Conservation (phyloP, 805 yeast genomes). For the Pichia californica region DNA sequence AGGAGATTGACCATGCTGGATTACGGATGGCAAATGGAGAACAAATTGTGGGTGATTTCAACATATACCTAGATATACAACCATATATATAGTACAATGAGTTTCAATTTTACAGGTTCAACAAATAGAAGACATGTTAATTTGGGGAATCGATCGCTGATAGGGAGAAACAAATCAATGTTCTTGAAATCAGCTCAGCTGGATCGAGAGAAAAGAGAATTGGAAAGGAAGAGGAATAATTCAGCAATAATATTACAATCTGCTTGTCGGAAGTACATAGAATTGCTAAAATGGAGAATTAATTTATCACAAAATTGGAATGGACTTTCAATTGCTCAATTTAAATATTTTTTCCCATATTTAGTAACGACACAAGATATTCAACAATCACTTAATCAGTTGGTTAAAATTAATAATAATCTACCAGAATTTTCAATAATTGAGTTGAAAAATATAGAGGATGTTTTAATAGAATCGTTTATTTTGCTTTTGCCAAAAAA, state of each 20-base stretch:
- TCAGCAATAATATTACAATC: constrained; percentile 49
- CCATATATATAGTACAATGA: constrained; percentile 4
- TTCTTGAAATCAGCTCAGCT: constrained; percentile 57
- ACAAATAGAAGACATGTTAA: constrained; percentile 41
- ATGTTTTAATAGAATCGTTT: background rate
- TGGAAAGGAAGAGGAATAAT: constrained; percentile 39
- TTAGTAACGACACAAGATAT: constrained; percentile 11
- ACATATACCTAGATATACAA: too few relatives aligned
- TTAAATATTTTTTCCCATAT: constrained; percentile 25
- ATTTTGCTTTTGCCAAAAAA: background rate
- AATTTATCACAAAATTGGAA: constrained; percentile 20
- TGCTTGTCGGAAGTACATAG: constrained; percentile 36
- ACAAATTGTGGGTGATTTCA: too few relatives aligned
- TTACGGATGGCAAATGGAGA: too few relatives aligned
- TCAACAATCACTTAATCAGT: constrained; percentile 7
- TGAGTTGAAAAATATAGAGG: background rate
- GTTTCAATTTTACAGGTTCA: constrained; percentile 29
- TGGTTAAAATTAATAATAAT: background rate
- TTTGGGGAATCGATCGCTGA: constrained; percentile 31
- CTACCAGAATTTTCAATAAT: background rate
- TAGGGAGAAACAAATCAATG: constrained; percentile 31
- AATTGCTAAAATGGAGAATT: constrained; percentile 24
- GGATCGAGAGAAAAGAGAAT: constrained; percentile 63
- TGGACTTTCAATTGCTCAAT: constrained; percentile 21
- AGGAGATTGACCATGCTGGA: too few relatives aligned